Conservation (phyloP, 768 basidiomycete genomes). For the Rickenella mellea region DNA sequence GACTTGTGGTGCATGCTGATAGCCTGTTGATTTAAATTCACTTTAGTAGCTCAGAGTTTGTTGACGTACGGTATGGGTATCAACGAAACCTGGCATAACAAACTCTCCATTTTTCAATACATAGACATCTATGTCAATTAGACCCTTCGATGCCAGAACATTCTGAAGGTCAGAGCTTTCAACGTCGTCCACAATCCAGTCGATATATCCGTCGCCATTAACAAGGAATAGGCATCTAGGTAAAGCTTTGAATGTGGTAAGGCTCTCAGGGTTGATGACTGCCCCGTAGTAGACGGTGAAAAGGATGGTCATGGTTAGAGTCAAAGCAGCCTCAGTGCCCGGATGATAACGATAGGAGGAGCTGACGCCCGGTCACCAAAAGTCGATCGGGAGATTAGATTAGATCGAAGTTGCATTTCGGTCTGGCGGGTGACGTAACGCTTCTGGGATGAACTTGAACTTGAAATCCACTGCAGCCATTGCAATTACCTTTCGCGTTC, state of each 20-base stretch:
- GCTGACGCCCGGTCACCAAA: background rate
- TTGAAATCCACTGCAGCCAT: constrained; percentile 9
- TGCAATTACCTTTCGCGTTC: constrained; percentile 42
- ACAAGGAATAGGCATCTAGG: constrained; percentile 51
- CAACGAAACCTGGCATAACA: constrained; percentile 80
- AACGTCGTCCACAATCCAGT: constrained; percentile 64
- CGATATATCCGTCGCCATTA: constrained; percentile 42
- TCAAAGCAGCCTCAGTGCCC: background rate
- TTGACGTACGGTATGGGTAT: constrained; percentile 80
- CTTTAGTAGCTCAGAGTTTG: background rate
- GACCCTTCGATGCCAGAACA: constrained; percentile 42
- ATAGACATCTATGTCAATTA: constrained; percentile 21
- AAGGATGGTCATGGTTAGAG: background rate
- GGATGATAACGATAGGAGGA: background rate
- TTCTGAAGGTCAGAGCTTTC: constrained; percentile 35
- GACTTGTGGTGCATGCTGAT: constrained; percentile 72
- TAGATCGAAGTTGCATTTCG: background rate
- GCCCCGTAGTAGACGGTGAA: constrained; percentile 44
- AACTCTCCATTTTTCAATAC: constrained; percentile 43
- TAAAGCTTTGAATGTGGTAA: constrained; percentile 33
- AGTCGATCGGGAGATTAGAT: background rate
- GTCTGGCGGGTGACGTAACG: background rate
- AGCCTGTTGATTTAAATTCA: background rate
- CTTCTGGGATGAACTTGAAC: background rate
- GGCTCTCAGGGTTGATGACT: constrained; percentile 42